Percentiles rank a stretch among this genome's conserved stretches.
phyloP scores from a whole-genome alignment of 306 rosid genomes.

The Glycine tomentella region DNA sequence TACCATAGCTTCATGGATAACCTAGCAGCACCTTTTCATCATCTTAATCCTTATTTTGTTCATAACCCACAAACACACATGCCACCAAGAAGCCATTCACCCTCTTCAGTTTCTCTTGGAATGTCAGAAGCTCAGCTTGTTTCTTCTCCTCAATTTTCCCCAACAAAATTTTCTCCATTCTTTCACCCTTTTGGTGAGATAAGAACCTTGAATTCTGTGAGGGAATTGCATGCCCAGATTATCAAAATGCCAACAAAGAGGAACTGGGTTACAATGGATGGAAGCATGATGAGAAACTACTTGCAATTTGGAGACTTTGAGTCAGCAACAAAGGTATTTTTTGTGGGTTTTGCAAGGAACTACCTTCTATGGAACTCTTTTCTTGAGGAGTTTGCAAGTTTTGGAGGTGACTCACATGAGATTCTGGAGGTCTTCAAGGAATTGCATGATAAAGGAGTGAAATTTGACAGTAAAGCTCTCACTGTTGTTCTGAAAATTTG shows the following conservation, averaged over 20 bases:
- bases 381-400: conserved; percentile 60
- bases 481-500: conserved; percentile 64
- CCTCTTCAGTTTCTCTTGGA: conserved; percentile 48
- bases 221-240: conserved; percentile 63
- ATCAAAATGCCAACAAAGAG: conserved; percentile 54
- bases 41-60: conserved; percentile 49
- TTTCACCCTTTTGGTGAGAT: conserved; percentile 44
- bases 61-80: conserved; percentile 45
- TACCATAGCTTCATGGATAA: conserved; percentile 56
- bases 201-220: conserved; percentile 60
- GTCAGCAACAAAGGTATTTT: conserved; percentile 63
- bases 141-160: conserved; percentile 50
- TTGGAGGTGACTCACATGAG: conserved; percentile 55
- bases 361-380: conserved; percentile 59
- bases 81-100: conserved; percentile 48
- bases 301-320: conserved; percentile 64
- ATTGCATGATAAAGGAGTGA: conserved; percentile 52
- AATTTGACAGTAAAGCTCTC: conserved; percentile 58
- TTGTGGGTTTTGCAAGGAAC: conserved; percentile 60
- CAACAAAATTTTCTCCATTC: conserved; percentile 41
- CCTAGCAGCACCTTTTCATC: conserved; percentile 45
- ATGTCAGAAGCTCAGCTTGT: conserved; percentile 27
- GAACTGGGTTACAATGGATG: conserved; percentile 48
- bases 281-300: conserved; percentile 55
- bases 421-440: conserved; percentile 60